phyloP scores from a whole-genome alignment of 148 eudicot genomes.

The Rhododendron griersonianum region DNA sequence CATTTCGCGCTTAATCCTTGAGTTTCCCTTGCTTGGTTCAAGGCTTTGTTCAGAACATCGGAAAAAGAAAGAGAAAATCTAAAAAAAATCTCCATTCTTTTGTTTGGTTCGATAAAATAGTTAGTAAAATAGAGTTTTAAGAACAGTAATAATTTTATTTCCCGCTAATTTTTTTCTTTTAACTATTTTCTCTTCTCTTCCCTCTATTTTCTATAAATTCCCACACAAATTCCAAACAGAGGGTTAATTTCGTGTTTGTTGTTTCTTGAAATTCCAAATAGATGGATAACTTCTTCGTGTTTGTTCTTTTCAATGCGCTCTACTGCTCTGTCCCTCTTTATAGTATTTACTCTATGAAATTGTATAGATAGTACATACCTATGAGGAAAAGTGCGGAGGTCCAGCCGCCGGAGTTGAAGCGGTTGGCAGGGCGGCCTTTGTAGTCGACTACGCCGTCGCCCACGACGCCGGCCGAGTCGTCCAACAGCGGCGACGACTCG shows the following conservation, averaged over 20 bases:
- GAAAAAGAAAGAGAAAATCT: not conserved
- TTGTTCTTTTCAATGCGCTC: not conserved
- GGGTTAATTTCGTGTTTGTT: not conserved
- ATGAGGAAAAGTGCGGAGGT: constrained; percentile 46
- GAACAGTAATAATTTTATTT: not conserved
- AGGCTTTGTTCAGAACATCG: not conserved
- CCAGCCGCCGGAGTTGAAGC: constrained; percentile 51
- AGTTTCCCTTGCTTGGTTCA: not conserved
- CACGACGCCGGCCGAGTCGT: not conserved
- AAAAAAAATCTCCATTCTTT: not conserved
- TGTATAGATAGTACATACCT: constrained; percentile 19
- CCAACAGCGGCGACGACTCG: not conserved
- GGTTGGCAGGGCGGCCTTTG: constrained; percentile 33
- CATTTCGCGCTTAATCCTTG: not conserved
- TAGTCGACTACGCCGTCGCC: constrained; percentile 33
- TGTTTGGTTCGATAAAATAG: not conserved
- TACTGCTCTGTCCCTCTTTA: not conserved
- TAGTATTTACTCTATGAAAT: no score
- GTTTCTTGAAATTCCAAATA: not conserved
- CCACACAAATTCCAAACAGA: not conserved
- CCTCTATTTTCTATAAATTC: not conserved
- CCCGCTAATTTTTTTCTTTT: not conserved
- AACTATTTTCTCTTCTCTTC: not conserved
- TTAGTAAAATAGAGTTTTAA: no score
- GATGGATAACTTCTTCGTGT: not conserved